Evolutionary conservation across 2,329 filamentous ascomycete species (phyloP).

Genomic region (Trichothecium roseum): DNA sequence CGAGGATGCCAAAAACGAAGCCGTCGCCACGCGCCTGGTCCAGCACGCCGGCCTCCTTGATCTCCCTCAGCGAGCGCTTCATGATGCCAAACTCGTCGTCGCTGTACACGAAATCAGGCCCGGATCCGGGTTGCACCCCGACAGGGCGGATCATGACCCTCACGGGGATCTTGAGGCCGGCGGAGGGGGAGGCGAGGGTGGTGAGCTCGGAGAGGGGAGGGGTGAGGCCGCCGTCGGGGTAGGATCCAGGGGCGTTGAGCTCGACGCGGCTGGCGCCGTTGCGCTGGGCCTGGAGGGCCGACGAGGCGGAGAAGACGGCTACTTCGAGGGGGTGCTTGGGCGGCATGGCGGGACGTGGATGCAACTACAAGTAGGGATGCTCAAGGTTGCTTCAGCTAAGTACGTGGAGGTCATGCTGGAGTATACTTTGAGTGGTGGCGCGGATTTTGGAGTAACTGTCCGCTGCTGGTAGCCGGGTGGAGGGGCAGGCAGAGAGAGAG

Average conservation of each 20-base stretch:
- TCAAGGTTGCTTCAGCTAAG: too few species aligned
- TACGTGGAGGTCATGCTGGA: too few species aligned
- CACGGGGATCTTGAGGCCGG: conserved; percentile 24
- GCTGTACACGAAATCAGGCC: conserved; percentile 38
- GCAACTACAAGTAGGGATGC: too few species aligned
- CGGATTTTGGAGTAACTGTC: too few species aligned
- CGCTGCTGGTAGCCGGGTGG: too few species aligned
- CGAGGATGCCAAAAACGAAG: conserved; percentile 45
- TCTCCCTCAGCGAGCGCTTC: conserved; percentile 23
- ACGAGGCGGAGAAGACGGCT: conserved; percentile 38
- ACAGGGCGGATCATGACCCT: conserved; percentile 47
- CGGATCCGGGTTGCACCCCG: conserved; percentile 5
- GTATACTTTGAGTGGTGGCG: too few species aligned
- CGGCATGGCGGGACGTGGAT: conserved; percentile 1
- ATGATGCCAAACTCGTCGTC: conserved; percentile 32
- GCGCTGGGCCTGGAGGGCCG: conserved; percentile 26
- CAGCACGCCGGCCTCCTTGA: conserved; percentile 27
- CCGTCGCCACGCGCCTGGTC: conserved; percentile 34
- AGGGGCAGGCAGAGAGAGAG: too few species aligned
- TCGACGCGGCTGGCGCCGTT: conserved; percentile 41
- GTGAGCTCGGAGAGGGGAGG: conserved; percentile 30
- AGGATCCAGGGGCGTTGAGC: conserved; percentile 41
- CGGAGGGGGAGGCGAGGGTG: conserved; percentile 12
- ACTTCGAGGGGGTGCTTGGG: conserved; percentile 33
- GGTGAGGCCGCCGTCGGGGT: conserved; percentile 39